Base-by-base conservation (phyloP, 2,329 filamentous ascomycete genomes). In the Beauveria caledonica region DNA sequence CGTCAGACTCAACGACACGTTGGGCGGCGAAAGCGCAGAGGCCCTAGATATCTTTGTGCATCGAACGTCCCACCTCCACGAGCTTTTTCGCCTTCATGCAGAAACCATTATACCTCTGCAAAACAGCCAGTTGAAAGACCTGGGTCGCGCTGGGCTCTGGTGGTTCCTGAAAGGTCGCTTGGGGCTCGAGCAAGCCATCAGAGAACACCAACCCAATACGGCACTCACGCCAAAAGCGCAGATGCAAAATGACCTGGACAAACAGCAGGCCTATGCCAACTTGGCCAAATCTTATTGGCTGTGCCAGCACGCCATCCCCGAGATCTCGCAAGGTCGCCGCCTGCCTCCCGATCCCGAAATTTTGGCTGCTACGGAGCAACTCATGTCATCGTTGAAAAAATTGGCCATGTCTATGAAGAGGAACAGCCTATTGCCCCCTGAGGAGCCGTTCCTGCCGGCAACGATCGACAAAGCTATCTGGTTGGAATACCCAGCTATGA, bases 251-350 rank as follows among this genome's bases (percentile, higher is more conserved):
- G 77, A 84, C 64, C 76, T 81, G 64, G 72, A 83, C 63, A 78
- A 81, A 65, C 86, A 89, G 61, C 92, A 96, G 73, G 87, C 90
- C 1, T 92, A 95, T 67, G 82, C 93, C 1, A 90, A 96, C 71
- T 77, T 97, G 55, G 87, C 90, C 25, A 97, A 96, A 71, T 81
- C 86, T 0, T 88, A 90, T 71, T 97, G 92, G 92, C 84, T 96
- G n/a, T 80, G 75, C 25, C 79, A 83, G 55, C 74, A 81, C 55
- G 74, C 79, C 1, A 72, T 85, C 7, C 78, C 80, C 1, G 80
- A 84, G 60, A 71, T 82, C 4, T 69, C 76, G 8, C 73, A 74
- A 33, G 72, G 73, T 23, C 79, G 76, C 50, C 76, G 72, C 9
- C 72, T 74, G 48, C 68, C 73, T 0, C 69, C 73, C 2, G 76